A percentile compares a stretch with the other conserved stretches of the same genome.
Conservation (phyloP, 164 flowering plant species). For the Magnolia officinalis region DNA sequence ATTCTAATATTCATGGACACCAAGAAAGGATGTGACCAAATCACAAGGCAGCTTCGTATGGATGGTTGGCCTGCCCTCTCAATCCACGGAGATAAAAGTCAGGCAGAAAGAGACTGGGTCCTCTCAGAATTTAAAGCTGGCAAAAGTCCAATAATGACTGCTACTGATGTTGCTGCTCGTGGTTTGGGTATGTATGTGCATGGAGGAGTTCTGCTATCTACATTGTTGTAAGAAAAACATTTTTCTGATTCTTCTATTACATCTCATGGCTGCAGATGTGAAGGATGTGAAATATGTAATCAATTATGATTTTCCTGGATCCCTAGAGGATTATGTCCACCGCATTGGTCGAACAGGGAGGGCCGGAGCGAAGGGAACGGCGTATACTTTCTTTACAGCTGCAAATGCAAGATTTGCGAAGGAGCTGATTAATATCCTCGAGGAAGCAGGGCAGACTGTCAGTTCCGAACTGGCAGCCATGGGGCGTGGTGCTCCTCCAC, state of each 20-base stretch:
- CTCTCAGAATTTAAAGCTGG: conserved; percentile 96
- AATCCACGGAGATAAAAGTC: conserved; percentile 98
- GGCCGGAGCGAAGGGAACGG: conserved; percentile 97
- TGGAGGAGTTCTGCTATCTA: not conserved
- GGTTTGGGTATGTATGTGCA: conserved; percentile 65
- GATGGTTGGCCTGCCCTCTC: conserved; percentile 99
- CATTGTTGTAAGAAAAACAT: too few relatives aligned
- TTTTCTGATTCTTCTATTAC: not conserved
- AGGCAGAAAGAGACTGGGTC: conserved; percentile 99
- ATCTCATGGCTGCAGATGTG: conserved; percentile 56
- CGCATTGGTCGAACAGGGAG: conserved; percentile 95
- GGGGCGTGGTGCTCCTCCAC: conserved; percentile 89
- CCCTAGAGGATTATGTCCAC: conserved; percentile 95
- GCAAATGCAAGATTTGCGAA: conserved; percentile 96
- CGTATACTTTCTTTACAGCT: conserved; percentile 92
- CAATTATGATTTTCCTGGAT: conserved; percentile 94
- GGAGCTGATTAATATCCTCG: conserved; percentile 78
- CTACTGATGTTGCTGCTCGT: conserved; percentile 99
- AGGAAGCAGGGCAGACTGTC: conserved; percentile 95
- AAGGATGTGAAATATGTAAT: conserved; percentile 93
- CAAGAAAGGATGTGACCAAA: conserved; percentile 97
- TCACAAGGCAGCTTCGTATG: conserved; percentile 95
- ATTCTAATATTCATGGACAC: conserved; percentile 96
- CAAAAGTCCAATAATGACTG: conserved; percentile 97
- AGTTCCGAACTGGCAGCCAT: conserved; percentile 83